A percentile compares a stretch with the other conserved stretches of the same genome.
Conservation (phyloP, 768 basidiomycete genomes). For the Tulasnella sp. region DNA sequence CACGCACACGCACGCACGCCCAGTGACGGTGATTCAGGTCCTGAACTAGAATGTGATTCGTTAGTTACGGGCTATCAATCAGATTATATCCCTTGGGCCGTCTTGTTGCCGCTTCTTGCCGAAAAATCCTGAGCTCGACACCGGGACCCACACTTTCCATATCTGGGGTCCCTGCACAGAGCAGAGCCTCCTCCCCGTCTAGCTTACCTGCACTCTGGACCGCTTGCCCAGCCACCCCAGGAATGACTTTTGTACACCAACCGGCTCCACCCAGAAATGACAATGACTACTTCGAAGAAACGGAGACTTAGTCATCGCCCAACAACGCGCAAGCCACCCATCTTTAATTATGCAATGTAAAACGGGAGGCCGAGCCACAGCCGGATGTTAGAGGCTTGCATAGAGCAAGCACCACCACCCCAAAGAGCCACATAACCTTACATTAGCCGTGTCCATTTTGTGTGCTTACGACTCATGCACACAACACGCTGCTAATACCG, state of each 20-base stretch:
- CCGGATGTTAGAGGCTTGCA: slow-evolving; percentile 1
- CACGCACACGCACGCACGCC: neutral
- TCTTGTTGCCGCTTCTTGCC: neutral
- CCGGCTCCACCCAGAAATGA: neutral
- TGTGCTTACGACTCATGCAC: neutral
- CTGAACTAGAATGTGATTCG: neutral
- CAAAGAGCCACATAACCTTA: neutral
- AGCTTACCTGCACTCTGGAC: neutral
- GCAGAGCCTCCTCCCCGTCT: neutral
- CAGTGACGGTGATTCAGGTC: too few relatives aligned
- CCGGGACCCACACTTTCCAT: neutral
- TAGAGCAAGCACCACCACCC: neutral
- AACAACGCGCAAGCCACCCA: neutral
- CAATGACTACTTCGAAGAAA: neutral
- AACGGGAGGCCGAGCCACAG: neutral
- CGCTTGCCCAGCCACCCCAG: neutral
- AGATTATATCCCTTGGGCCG: neutral
- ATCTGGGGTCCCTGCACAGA: neutral
- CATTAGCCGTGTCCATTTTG: neutral
- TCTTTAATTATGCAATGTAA: neutral
- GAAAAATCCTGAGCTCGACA: neutral
- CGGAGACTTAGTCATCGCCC: neutral
- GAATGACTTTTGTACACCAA: neutral
- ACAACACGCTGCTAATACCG: neutral
- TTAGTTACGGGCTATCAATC: neutral